Conservation (phyloP, 352 stramenopile species). For the Phytophthora palmivora region DNA sequence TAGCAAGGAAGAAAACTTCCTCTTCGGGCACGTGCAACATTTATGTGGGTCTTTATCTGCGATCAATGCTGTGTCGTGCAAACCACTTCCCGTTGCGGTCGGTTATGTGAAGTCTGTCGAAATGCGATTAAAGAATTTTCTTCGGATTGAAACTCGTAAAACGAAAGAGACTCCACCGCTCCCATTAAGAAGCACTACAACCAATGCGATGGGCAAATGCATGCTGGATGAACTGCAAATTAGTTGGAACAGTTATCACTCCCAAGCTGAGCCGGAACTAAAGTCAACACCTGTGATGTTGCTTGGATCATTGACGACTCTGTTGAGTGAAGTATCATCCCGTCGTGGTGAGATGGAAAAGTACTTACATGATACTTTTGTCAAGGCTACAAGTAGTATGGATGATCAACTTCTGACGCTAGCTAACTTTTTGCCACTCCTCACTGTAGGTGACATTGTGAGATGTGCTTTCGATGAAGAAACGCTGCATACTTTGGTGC, state of each 20-base stretch:
- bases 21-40: constrained; percentile 17
- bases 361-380: constrained; percentile 17
- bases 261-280: constrained; percentile 17
- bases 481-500: constrained; percentile 35
- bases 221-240: constrained; percentile 52
- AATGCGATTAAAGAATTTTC: constrained; percentile 16
- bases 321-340: constrained; percentile 28
- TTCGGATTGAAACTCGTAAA: constrained; percentile 6
- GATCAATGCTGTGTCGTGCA: constrained; percentile 8
- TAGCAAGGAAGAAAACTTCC: constrained; percentile 35
- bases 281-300: constrained; percentile 1
- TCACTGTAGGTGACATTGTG: constrained; percentile 51
- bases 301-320: constrained; percentile 7
- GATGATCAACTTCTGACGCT: constrained; percentile 25
- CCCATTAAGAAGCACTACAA: constrained; percentile 27
- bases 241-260: constrained; percentile 53
- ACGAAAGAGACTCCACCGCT: constrained; percentile 14
- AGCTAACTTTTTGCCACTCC: constrained; percentile 31
- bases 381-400: constrained; percentile 8
- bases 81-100: constrained; percentile 15
- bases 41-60: no score
- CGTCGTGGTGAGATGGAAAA: constrained; percentile 24
- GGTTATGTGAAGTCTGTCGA: constrained; percentile 31
- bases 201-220: constrained; percentile 35
- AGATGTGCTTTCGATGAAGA: constrained; percentile 45